Conservation (phyloP, 768 basidiomycete genomes). For the Cytidiella melzeri region DNA sequence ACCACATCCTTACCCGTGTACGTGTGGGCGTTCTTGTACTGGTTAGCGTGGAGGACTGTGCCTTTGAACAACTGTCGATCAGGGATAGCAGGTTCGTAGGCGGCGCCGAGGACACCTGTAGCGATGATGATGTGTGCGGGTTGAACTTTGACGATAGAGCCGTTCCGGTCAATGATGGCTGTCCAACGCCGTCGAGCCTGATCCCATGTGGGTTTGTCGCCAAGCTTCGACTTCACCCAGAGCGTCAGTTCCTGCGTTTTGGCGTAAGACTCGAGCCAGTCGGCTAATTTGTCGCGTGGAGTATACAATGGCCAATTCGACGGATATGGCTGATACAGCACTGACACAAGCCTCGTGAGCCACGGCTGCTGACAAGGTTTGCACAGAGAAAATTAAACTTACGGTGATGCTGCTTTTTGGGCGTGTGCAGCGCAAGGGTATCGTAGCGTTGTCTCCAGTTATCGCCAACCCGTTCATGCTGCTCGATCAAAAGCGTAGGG, state of each 20-base stretch:
- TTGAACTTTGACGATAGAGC: slow-evolving; percentile 22
- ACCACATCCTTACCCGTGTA: slow-evolving; percentile 31
- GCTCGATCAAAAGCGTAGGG: slow-evolving; percentile 33
- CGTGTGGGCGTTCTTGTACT: slow-evolving; percentile 21
- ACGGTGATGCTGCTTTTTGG: slow-evolving; percentile 19
- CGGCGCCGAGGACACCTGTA: slow-evolving; percentile 30
- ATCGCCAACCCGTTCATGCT: slow-evolving; percentile 31
- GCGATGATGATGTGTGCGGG: slow-evolving; percentile 36
- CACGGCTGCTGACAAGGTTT: neutral
- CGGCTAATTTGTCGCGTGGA: slow-evolving; percentile 35
- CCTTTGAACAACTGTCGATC: slow-evolving; percentile 27
- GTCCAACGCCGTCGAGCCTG: slow-evolving; percentile 25
- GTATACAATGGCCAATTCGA: slow-evolving; percentile 34
- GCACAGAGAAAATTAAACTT: too few relatives aligned
- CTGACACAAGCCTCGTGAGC: slow-evolving; percentile 9
- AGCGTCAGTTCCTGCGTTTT: slow-evolving; percentile 33
- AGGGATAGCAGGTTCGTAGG: slow-evolving; percentile 25
- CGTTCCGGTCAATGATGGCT: slow-evolving; percentile 26
- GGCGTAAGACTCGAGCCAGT: slow-evolving; percentile 38
- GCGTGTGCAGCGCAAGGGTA: slow-evolving; percentile 35
- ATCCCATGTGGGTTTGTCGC: slow-evolving; percentile 30
- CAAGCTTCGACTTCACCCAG: slow-evolving; percentile 32
- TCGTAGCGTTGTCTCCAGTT: slow-evolving; percentile 41
- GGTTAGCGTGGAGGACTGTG: slow-evolving; percentile 23
- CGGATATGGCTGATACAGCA: slow-evolving; percentile 26